Base-by-base conservation (phyloP, 805 yeast genomes). In the Hemisphaericaspora nanyangensis region DNA sequence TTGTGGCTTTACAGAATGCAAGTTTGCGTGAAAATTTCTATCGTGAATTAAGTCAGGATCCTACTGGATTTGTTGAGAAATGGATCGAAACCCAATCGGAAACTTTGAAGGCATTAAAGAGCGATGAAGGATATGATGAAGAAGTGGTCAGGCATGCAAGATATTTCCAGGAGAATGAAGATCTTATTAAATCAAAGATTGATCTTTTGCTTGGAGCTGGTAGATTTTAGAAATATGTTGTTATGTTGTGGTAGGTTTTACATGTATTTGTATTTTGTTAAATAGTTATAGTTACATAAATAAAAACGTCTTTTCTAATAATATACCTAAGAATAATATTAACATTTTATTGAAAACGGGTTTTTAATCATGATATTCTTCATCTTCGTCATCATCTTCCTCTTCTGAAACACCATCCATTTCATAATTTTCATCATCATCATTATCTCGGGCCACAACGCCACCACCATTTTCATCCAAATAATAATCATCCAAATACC, bases 61-160 rank as follows among this genome's bases (percentile, higher is more conserved):
- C 99, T 0, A 82, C 80, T 3, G 72, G 72, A 17, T 86, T 88
- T 51, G 64, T 93, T 49, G 70, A 81, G 39, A 73, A 78, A 37
- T 85, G 95, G 76, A 69, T 81, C 45, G 83, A 80, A 31, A 82
- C 88, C 31, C 95, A 93, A 59, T 72, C 88, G 12, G 86, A 88
- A 43, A 85, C 91, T 34, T 72, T 93, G 54, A 89, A 85, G 63
- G 85, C 91, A 11, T 71, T 93, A 47, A 77, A 88, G 43, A 89
- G 95, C 48, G 98, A 93, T 47, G 93, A 85, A 51, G 91, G 90
- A 7, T 85, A 81, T 61, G 82, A 81, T 55, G 97, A 91, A 63
- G 97, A 90, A 56, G 70, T 77, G 16, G 95, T 88, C 5, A 79
- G 99, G 65, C 77, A 84, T 52, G 79, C 96, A 3, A 79, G 80